Evolutionary conservation across 2,329 filamentous ascomycete species (phyloP).

Genomic region (Delphinella strobiligena): DNA sequence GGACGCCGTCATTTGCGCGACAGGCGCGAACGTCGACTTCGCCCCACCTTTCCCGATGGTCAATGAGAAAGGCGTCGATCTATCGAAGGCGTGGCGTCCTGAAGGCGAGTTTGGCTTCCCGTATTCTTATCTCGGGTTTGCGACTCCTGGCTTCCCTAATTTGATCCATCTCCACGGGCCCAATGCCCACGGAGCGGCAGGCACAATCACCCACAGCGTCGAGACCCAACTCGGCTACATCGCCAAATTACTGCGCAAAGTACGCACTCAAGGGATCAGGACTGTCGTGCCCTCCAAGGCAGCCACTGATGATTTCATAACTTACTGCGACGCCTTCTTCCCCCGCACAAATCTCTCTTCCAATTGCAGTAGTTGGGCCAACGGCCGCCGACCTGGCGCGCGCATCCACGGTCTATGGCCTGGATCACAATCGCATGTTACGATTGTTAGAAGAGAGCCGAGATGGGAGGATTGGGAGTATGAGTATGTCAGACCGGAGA

Average conservation of each 20-base stretch:
- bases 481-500: slow-evolving; percentile 31
- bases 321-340: slow-evolving; percentile 34
- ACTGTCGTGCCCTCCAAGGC: slow-evolving; percentile 44
- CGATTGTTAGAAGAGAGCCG: slow-evolving; percentile 43
- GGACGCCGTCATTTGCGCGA: slow-evolving; percentile 48
- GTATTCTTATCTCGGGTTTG: slow-evolving; percentile 54
- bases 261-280: slow-evolving; percentile 52
- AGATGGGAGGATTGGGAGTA: slow-evolving; percentile 50
- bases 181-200: slow-evolving; percentile 45
- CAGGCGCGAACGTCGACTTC: slow-evolving; percentile 18
- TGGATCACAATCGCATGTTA: slow-evolving; percentile 51
- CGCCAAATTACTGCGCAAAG: slow-evolving; percentile 57
- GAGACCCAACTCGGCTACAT: slow-evolving; percentile 55
- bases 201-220: slow-evolving; percentile 54
- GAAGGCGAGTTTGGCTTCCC: slow-evolving; percentile 49
- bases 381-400: slow-evolving; percentile 49
- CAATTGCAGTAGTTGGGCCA: slow-evolving; percentile 61
- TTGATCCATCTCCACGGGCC: slow-evolving; percentile 49
- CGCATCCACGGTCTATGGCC: slow-evolving; percentile 60
- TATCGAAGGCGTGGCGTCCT: slow-evolving; percentile 44
- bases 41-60: slow-evolving; percentile 44
- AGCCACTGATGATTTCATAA: slow-evolving; percentile 37
- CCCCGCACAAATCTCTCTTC: slow-evolving; percentile 43
- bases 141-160: slow-evolving; percentile 56
- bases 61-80: slow-evolving; percentile 33